These are phyloP conservation scores for Mentha longifolia DNA, from an alignment of 257 asterid species.

Conservation along the genomic window DNA sequence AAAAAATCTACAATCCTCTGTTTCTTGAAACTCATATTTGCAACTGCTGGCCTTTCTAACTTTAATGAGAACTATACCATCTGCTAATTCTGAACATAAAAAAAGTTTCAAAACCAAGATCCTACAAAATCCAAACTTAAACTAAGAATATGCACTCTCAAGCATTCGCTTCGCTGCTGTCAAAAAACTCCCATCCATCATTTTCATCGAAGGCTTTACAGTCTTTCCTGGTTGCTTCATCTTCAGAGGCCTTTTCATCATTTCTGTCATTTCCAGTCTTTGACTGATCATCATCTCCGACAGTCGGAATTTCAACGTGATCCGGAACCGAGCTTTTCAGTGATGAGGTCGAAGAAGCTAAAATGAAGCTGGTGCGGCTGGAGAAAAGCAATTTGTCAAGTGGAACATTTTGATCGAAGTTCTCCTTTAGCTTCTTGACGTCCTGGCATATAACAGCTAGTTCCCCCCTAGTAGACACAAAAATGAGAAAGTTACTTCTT, in stretches of 20 bases:
- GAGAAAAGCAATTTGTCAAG: conserved; percentile 58
- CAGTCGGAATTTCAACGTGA: conserved; percentile 29
- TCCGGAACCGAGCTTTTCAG: conserved; percentile 46
- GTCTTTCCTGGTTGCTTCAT: conserved; percentile 36
- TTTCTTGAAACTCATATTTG: background rate
- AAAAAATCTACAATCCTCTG: background rate
- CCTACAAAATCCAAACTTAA: too few relatives aligned
- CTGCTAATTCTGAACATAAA: background rate
- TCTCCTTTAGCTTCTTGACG: conserved; percentile 65
- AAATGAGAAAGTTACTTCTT: background rate
- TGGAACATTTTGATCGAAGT: conserved; percentile 58
- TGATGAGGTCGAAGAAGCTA: conserved; percentile 62
- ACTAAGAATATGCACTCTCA: conserved; percentile 38
- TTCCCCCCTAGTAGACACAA: conserved; percentile 62
- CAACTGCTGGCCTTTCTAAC: background rate
- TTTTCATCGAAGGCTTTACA: conserved; percentile 38
- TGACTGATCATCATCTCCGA: conserved; percentile 21
- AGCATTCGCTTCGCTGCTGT: conserved; percentile 31
- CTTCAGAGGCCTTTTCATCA: conserved; percentile 32
- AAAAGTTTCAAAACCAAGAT: background rate
- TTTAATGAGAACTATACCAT: background rate
- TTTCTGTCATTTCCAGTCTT: conserved; percentile 25
- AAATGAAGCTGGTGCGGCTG: conserved; percentile 59
- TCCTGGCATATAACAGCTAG: conserved; percentile 70
- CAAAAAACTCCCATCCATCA: conserved; percentile 77